phyloP scores from a whole-genome alignment of 305 asterid genomes.

The Solanum hybrid region DNA sequence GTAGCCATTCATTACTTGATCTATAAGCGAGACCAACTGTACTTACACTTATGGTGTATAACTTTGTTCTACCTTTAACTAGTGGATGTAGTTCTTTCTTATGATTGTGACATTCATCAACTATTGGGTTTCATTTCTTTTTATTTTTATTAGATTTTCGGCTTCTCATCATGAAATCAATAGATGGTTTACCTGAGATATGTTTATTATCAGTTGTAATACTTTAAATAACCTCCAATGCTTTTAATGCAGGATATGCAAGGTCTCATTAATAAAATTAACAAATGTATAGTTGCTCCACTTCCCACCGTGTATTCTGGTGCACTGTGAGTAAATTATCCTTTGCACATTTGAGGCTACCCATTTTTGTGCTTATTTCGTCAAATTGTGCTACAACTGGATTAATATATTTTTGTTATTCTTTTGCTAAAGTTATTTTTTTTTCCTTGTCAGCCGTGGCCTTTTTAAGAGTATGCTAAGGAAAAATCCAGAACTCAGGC shows the following conservation, averaged over 20 bases:
- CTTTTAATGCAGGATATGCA: conserved; percentile 78
- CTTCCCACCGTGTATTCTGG: conserved; percentile 85
- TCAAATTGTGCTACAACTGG: not conserved
- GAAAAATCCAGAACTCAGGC: conserved; percentile 83
- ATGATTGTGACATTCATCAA: not conserved
- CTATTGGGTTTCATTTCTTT: not conserved
- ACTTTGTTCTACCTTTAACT: not conserved
- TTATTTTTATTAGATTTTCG: not conserved
- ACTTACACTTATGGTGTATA: not conserved
- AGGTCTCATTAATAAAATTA: conserved; percentile 92
- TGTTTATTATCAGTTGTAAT: not conserved
- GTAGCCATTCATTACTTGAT: not conserved
- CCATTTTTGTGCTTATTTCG: not conserved
- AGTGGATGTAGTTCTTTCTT: not conserved
- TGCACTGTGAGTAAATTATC: conserved; percentile 63
- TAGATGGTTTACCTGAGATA: not conserved
- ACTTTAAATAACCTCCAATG: not conserved
- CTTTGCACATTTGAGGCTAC: not conserved
- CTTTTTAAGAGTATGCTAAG: conserved; percentile 93
- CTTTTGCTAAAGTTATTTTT: not conserved
- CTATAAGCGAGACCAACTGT: not conserved
- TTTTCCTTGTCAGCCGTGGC: conserved; percentile 53
- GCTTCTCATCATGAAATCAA: not conserved
- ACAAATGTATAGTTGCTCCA: conserved; percentile 85
- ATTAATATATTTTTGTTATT: not conserved